Evolutionary conservation across 371 early-diverging fungal genomes (phyloP), one percentile per base, ranked within the genome.

Genomic region (Mortierella sp.): DNA sequence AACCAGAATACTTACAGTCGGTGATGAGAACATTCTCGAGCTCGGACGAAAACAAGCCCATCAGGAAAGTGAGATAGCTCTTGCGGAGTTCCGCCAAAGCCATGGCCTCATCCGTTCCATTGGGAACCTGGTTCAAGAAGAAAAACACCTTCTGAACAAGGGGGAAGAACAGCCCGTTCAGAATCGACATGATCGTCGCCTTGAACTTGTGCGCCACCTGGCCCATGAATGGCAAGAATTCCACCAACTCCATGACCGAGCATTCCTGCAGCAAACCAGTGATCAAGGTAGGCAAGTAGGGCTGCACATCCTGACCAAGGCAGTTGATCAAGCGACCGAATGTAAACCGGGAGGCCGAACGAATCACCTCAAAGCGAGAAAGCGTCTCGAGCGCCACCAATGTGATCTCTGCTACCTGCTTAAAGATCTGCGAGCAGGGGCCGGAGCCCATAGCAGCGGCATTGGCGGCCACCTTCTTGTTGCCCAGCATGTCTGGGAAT

Each of bases 51-150:
- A 98, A 97, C 49, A 98, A 83, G n/a, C 93, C 92, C 32, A 93
- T 90, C 70, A 99, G 78, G 88, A 98, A 96, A 10, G 91, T 92
- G 48, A 99, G 88, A 79, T 98, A 98, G 0, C 96, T 91, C 87
- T 94, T 95, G 49, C 95, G 94, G 49, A 99, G 91, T 38, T 96
- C 95, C 14, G 92, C 88, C 72, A 95, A 88, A 55, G 95, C 89
- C 60, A 97, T 78, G 0, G 93, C 93, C 84, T 98, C 98, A 83
- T 99, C 99, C 1, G 97, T 97, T 16, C 99, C 99, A 74, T 92
- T 90, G 1, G 97, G 94, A 1, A 93, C 89, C 78, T 95, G 94
- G 83, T 97, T 95, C 35, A 98, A 88, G 77, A 96, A 95, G 70
- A 91, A 91, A 83, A 97, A 97, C 32, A 97, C 96, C 58, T 96